Conservation (phyloP, 257 asterid species). For the Solanum chilense region DNA sequence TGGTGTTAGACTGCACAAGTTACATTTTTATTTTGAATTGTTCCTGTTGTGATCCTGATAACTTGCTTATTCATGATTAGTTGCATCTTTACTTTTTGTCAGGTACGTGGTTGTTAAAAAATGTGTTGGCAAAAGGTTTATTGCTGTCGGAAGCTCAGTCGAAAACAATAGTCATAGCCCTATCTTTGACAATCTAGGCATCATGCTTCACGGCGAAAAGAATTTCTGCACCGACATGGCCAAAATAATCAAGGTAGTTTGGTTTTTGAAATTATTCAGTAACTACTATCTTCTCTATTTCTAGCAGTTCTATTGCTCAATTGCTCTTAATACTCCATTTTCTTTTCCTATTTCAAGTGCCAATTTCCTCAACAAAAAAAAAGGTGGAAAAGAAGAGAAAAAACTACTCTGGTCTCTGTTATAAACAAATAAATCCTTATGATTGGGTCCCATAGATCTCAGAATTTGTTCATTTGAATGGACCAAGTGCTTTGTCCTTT, state of each 20-base stretch:
- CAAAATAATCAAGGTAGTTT: slow-evolving; percentile 50
- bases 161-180: slow-evolving; percentile 17
- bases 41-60: not conserved
- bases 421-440: not conserved
- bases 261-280: not conserved
- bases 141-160: slow-evolving; percentile 23
- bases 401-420: not conserved
- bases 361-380: not conserved
- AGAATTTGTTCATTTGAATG: not conserved
- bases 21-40: not conserved
- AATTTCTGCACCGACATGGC: slow-evolving; percentile 38
- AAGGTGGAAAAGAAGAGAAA: not conserved
- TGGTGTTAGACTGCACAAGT: not conserved
- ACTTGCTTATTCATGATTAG: not conserved
- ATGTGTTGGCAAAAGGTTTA: slow-evolving; percentile 17
- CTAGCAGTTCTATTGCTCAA: not conserved
- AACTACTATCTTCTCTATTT: not conserved
- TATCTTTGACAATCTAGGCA: slow-evolving; percentile 47
- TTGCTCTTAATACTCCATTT: not conserved
- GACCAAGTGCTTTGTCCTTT: not conserved
- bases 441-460: not conserved
- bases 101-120: slow-evolving; percentile 54
- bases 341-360: not conserved
- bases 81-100: slow-evolving; percentile 7
- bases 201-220: slow-evolving; percentile 68